These are phyloP conservation scores for Hippophae gyantsensis DNA, from an alignment of 306 rosid genomes.

Conservation along the genomic window DNA sequence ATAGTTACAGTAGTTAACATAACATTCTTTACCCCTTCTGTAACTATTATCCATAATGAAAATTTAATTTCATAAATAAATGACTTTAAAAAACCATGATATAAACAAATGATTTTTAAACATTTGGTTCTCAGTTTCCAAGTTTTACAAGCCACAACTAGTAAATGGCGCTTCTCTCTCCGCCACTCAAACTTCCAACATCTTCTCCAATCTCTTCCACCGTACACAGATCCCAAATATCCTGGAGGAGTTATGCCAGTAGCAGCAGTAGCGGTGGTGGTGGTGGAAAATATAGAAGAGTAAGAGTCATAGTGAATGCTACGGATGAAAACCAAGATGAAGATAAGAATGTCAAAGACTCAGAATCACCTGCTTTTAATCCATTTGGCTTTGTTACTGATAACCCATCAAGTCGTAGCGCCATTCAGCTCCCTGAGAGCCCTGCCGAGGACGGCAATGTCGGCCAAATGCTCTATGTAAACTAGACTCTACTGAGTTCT, in stretches of 20 bases:
- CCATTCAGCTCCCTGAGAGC: conserved; percentile 69
- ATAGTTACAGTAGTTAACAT: too few species aligned
- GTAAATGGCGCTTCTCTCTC: conserved; percentile 33
- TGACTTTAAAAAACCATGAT: too few species aligned
- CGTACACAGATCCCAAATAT: conserved; percentile 4
- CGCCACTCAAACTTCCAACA: conserved; percentile 33
- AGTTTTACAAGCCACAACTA: conserved; percentile 22
- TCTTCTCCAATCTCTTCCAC: conserved; percentile 15
- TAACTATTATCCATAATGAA: too few species aligned
- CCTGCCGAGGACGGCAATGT: conserved; percentile 97
- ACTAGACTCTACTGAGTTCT: not conserved
- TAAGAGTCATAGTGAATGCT: conserved; percentile 41
- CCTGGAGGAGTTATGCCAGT: conserved; percentile 9
- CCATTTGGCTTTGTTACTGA: conserved; percentile 97
- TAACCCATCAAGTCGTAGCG: conserved; percentile 79
- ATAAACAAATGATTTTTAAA: not conserved
- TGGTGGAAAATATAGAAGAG: not conserved
- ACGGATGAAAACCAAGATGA: conserved; percentile 21
- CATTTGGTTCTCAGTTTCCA: conserved; percentile 13
- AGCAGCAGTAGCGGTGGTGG: not conserved
- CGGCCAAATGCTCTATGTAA: conserved; percentile 88
- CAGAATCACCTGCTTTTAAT: conserved; percentile 41
- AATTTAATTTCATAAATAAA: too few species aligned
- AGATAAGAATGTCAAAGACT: conserved; percentile 25
- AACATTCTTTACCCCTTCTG: too few species aligned